phyloP scores from a whole-genome alignment of 139 green algal species.

The Chlorella sp. region DNA sequence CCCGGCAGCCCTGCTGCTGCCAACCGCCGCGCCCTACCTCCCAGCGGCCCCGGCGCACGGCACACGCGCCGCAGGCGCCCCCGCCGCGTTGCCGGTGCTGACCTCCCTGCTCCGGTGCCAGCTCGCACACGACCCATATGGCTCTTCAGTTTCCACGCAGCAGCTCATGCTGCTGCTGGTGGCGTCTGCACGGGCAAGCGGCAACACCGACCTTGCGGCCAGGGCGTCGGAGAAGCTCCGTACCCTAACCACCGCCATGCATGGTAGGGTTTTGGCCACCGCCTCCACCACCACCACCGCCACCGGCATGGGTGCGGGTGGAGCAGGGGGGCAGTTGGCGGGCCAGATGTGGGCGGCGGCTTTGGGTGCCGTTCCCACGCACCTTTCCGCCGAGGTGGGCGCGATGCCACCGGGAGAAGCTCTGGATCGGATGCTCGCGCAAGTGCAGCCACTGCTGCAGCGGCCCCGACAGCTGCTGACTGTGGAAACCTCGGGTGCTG shows the following conservation, averaged over 20 bases:
- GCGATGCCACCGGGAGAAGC: background rate
- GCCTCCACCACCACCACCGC: background rate
- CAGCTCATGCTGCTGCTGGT: background rate
- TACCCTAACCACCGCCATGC: too few species aligned
- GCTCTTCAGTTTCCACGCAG: background rate
- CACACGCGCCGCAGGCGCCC: too few species aligned
- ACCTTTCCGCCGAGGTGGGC: background rate
- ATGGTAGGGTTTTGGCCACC: background rate
- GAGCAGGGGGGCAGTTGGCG: background rate
- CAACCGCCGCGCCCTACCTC: too few species aligned
- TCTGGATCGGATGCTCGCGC: background rate
- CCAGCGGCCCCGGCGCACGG: background rate
- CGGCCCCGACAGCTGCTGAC: background rate
- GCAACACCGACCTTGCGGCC: slow-evolving; percentile 1
- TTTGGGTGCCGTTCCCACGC: background rate
- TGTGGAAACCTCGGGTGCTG: too few species aligned
- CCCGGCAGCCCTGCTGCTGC: background rate
- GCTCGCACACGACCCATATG: background rate
- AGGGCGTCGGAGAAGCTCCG: background rate
- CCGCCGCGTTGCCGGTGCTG: background rate
- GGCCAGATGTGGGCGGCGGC: background rate
- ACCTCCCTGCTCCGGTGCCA: background rate
- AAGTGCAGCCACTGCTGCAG: background rate
- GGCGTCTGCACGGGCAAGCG: background rate
- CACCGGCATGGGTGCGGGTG: background rate